phyloP scores from a whole-genome alignment of 1,139 yeast genomes.

The Kodamaea sp. region DNA sequence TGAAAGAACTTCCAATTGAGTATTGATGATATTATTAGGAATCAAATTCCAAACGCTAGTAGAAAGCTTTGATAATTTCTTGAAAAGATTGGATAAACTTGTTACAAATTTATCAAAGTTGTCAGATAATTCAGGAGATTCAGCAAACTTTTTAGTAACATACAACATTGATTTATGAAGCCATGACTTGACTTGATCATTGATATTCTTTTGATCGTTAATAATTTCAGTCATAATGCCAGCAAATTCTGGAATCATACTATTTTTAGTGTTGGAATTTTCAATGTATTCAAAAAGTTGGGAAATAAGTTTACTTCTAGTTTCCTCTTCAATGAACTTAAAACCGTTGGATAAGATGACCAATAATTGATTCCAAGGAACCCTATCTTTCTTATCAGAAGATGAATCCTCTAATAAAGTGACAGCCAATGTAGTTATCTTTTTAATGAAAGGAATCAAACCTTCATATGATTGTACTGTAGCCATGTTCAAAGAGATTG shows the following conservation, averaged over 20 bases:
- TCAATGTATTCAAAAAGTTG: constrained; percentile 16
- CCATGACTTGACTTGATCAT: constrained; percentile 29
- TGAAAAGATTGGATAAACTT: constrained; percentile 17
- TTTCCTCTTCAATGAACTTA: constrained; percentile 6
- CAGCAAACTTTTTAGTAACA: constrained; percentile 63
- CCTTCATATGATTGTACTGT: constrained; percentile 1
- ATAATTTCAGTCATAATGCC: constrained; percentile 15
- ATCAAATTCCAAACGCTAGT: constrained; percentile 41
- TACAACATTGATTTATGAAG: constrained; percentile 50
- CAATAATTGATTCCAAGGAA: constrained; percentile 16
- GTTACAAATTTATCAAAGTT: constrained; percentile 30
- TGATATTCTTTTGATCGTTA: constrained; percentile 7
- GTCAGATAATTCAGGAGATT: constrained; percentile 31
- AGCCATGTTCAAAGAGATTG: constrained; percentile 13
- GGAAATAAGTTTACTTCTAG: constrained; percentile 4
- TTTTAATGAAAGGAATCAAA: constrained; percentile 10
- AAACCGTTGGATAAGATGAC: constrained; percentile 14
- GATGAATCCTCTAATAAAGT: constrained; percentile 4
- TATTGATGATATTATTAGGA: constrained; percentile 49
- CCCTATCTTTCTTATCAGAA: not conserved
- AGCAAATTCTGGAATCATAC: constrained; percentile 26
- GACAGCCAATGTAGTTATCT: constrained; percentile 8
- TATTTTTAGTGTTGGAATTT: constrained; percentile 17
- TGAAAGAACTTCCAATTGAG: constrained; percentile 67
- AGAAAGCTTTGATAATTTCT: constrained; percentile 10